Evolutionary conservation across 2,329 filamentous ascomycete genomes (phyloP).

Genomic region (Cladosporium sp.): DNA sequence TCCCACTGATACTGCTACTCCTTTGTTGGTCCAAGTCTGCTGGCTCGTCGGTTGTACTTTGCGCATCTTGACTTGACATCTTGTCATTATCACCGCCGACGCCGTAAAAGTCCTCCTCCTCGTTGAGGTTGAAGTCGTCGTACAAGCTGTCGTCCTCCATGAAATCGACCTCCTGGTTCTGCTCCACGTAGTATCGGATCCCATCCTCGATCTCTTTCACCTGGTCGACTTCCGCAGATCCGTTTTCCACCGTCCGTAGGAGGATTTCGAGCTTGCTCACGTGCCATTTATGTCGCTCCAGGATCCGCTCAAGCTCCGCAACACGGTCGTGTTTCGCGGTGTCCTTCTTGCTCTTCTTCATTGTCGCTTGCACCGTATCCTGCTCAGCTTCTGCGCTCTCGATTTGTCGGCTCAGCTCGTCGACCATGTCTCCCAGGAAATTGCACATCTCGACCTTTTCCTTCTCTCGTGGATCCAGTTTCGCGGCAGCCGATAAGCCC

Average conservation of each 20-base stretch:
- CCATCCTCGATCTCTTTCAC: slow-evolving; percentile 87
- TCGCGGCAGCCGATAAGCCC: slow-evolving; percentile 84
- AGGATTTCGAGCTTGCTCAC: slow-evolving; percentile 89
- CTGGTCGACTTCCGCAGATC: slow-evolving; percentile 81
- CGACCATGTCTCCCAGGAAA: slow-evolving; percentile 83
- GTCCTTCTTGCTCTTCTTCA: slow-evolving; percentile 95
- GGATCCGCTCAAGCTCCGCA: slow-evolving; percentile 77
- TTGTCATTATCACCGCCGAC: slow-evolving; percentile 78
- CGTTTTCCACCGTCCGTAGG: slow-evolving; percentile 87
- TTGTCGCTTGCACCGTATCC: slow-evolving; percentile 78
- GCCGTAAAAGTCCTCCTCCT: slow-evolving; percentile 86
- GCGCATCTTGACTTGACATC: slow-evolving; percentile 91
- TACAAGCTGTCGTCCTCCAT: slow-evolving; percentile 94
- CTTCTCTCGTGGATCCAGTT: slow-evolving; percentile 96
- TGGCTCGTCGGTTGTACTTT: slow-evolving; percentile 84
- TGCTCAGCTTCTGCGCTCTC: slow-evolving; percentile 88
- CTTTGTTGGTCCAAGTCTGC: slow-evolving; percentile 57
- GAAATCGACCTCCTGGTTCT: slow-evolving; percentile 84
- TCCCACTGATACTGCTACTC: slow-evolving; percentile 48
- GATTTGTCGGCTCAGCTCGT: slow-evolving; percentile 91
- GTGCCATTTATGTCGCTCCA: slow-evolving; percentile 96
- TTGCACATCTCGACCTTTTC: slow-evolving; percentile 87
- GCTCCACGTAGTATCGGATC: slow-evolving; percentile 93
- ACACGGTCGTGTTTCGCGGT: slow-evolving; percentile 80
- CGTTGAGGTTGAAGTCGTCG: slow-evolving; percentile 87